phyloP scores from a whole-genome alignment of 1,139 yeast genomes.

The Pichia sp. region DNA sequence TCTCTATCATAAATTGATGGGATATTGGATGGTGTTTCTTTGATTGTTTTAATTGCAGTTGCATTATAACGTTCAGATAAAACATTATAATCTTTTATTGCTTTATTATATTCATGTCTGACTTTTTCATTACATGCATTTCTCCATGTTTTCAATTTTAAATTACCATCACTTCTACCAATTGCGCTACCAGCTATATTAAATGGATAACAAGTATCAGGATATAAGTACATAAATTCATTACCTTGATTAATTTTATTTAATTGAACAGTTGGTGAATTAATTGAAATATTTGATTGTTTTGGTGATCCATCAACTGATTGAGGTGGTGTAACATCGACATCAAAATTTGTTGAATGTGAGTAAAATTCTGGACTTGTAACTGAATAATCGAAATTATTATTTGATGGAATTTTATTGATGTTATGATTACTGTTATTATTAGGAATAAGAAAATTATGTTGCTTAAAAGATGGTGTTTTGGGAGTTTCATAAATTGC shows the following conservation, averaged over 20 bases:
- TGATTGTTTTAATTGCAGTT: background rate
- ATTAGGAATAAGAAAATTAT: no score
- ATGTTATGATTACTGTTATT: background rate
- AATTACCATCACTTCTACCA: slow-evolving; percentile 21
- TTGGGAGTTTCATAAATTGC: slow-evolving; percentile 18
- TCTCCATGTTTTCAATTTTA: slow-evolving; percentile 29
- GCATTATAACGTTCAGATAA: slow-evolving; percentile 17
- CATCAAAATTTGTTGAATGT: background rate
- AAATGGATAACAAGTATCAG: slow-evolving; percentile 40
- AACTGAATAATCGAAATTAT: slow-evolving; percentile 14
- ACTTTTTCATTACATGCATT: slow-evolving; percentile 25
- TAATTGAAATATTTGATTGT: slow-evolving; percentile 20
- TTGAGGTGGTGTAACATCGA: slow-evolving; percentile 28
- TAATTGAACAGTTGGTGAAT: slow-evolving; percentile 16
- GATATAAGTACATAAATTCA: slow-evolving; percentile 25
- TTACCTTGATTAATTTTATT: slow-evolving; percentile 1
- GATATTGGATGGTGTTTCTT: background rate
- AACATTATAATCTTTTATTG: slow-evolving; percentile 25
- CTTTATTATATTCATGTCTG: slow-evolving; percentile 25
- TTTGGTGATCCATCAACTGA: slow-evolving; percentile 34
- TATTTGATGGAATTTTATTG: no score
- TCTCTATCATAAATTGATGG: slow-evolving; percentile 7
- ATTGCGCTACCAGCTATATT: slow-evolving; percentile 29
- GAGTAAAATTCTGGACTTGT: slow-evolving; percentile 17
- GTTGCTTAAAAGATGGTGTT: slow-evolving; percentile 19